Conservation (phyloP, 2,329 filamentous ascomycete species). For the Elsinoe perseae region DNA sequence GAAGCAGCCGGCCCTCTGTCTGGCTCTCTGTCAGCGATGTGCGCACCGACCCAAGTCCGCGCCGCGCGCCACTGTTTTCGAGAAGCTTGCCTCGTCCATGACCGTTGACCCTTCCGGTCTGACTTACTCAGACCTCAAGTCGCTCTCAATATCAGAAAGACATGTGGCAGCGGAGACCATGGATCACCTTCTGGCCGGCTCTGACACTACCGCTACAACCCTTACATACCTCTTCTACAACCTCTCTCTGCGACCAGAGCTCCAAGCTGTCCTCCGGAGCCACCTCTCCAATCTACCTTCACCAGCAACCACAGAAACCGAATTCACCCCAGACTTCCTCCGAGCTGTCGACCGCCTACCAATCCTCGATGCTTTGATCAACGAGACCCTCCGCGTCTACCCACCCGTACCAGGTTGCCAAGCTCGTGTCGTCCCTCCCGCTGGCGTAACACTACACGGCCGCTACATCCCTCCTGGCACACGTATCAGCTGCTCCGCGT, state of each 20-base stretch:
- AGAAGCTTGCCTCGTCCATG: background rate
- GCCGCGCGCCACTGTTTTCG: background rate
- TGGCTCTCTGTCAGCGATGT: conserved; percentile 26
- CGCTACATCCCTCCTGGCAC: conserved; percentile 30
- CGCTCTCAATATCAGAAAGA: conserved; percentile 15
- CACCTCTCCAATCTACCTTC: conserved; percentile 14
- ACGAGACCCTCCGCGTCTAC: conserved; percentile 52
- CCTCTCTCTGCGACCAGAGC: conserved; percentile 20
- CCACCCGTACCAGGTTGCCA: conserved; percentile 52
- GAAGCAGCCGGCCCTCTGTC: background rate
- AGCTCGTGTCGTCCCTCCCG: conserved; percentile 42
- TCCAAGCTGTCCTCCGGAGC: conserved; percentile 18
- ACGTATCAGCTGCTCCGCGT: conserved; percentile 36
- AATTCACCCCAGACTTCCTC: conserved; percentile 16
- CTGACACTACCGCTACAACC: conserved; percentile 64
- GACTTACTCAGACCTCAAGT: conserved; percentile 20
- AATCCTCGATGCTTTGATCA: conserved; percentile 48
- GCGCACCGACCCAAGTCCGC: background rate
- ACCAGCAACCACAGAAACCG: background rate
- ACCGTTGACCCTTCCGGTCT: background rate
- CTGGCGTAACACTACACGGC: conserved; percentile 24
- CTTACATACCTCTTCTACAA: conserved; percentile 54
- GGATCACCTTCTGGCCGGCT: conserved; percentile 65
- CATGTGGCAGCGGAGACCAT: conserved; percentile 55
- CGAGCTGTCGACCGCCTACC: conserved; percentile 39